Conservation (phyloP, 208 protist genomes). For the Leishmania arabica region DNA sequence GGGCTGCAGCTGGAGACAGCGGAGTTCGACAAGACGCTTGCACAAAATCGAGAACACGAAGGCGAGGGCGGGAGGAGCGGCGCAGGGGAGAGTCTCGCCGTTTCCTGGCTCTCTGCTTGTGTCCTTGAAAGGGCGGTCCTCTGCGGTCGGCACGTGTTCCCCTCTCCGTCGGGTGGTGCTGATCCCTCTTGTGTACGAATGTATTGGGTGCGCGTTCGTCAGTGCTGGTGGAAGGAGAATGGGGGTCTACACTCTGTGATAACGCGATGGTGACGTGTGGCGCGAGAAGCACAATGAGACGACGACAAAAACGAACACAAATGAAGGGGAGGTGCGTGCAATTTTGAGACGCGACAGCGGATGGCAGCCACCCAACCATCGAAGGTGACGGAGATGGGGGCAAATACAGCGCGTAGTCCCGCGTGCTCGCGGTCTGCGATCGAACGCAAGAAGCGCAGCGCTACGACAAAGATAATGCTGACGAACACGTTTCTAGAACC, state of each 20-base stretch:
- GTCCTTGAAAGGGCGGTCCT: background rate
- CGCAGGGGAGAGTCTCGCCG: background rate
- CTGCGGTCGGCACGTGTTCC: background rate
- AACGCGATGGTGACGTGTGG: background rate
- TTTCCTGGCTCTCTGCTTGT: background rate
- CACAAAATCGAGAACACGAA: background rate
- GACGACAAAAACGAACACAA: background rate
- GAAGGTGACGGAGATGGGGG: background rate
- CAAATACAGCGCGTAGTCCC: background rate
- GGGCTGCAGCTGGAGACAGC: background rate
- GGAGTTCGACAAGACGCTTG: background rate
- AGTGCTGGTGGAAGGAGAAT: background rate
- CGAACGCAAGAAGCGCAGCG: too few relatives aligned
- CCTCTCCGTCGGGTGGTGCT: background rate
- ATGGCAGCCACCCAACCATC: background rate
- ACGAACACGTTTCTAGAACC: background rate
- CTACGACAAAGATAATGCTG: too few relatives aligned
- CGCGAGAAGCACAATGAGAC: background rate
- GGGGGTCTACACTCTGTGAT: background rate
- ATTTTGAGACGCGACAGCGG: background rate
- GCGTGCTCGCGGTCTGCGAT: too few relatives aligned
- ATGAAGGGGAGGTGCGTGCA: background rate
- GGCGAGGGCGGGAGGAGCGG: background rate
- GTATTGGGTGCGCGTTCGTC: background rate
- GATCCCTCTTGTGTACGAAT: background rate